Base-by-base conservation (phyloP, 768 basidiomycete genomes). In the Bullera alba region DNA sequence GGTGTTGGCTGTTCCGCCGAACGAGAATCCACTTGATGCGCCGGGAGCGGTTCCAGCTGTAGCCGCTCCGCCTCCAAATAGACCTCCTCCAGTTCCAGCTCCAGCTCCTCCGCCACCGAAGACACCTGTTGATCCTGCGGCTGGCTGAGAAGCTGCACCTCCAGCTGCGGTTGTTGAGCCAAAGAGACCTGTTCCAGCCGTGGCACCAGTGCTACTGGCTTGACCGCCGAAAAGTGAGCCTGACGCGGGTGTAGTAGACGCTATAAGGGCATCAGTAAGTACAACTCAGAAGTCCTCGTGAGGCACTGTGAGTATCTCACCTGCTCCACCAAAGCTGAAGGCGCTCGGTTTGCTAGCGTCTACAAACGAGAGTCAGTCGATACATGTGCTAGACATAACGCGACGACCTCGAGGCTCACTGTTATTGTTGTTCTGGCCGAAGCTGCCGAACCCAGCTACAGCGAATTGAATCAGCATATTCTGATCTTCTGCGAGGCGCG, bases 401-500 rank as follows among this genome's bases (percentile, higher is more conserved):
- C 21, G 16, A 17, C 15, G 45, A 10, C 15, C 28, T 23, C 7
- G 7, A 23, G 3, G 26, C 56, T 28, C 17, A 57, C 56, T 47
- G 48, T 53, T 56, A 48, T 42, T 50, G 44, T 61, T 61, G 39
- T 57, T 53, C 41, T 65, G 63, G 32, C 63, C 63, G 35, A 65
- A 65, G 30, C 63, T 55, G 28, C 42, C 54, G 37, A 65, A 65
- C 19, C 63, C 63, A 37, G 63, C 63, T 65, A 39, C 10, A 48
- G 16, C 15, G 27, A 30, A 45, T 21, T 3, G 12, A 10, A 28
- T n/a, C 10, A 10, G 32, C 32, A 34, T 34, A 12, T n/a, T n/a
- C n/a, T n/a, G n/a, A n/a, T n/a, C n/a, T n/a, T n/a, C n/a, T n/a
- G n/a, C n/a, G n/a, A n/a, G n/a, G n/a, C n/a, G n/a, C n/a, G n/a